Evolutionary conservation across 257 asterid species (phyloP), one percentile per base, ranked within the genome.

Genomic region (Solanum peruvianum): DNA sequence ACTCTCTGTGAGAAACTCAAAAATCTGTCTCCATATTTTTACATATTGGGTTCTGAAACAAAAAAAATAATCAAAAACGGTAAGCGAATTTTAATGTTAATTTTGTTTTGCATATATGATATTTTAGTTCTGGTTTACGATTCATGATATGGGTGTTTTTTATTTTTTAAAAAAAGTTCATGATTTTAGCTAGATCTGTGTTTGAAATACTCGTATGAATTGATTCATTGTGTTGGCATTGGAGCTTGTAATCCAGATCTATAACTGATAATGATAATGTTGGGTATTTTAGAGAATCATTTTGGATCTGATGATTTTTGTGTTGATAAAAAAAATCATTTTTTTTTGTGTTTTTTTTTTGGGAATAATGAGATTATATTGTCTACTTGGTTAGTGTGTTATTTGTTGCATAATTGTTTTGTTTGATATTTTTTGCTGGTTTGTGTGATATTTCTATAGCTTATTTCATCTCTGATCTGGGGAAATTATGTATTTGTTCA

Each of bases 141-240:
- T 87, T 78, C 39, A 69, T 78, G 88, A 87, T 77, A 41, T 85
- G 87, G 75, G 88, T 16, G 15, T 69, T 69, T 15, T 69, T 66
- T 66, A 12, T 29, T 67, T 33, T 70, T 31, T 1, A 0, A 1
- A 14, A 29, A 29, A 7, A 15, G 42, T 84, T 77, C 42, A 52
- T 84, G 85, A 87, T 84, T 81, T 87, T 87, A 29, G 87, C 16
- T 35, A 41, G 33, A 83, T 29, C 71, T 86, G 66, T 84, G 87
- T 83, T 86, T 62, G 23, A n/a, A 76, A 78, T 27, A 42, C 9
- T 13, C 20, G 58, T 64, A 83, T 39, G 35, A 18, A 35, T 62
- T 62, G 70, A 62, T 62, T n/a, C 27, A 62, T 11, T 1, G 14
- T 62, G 11, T 62, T 62, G 70, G 0, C 70, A n/a, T n/a, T 62